phyloP scores from a whole-genome alignment of 805 yeast species.

The Schizosaccharomyces japonicus region DNA sequence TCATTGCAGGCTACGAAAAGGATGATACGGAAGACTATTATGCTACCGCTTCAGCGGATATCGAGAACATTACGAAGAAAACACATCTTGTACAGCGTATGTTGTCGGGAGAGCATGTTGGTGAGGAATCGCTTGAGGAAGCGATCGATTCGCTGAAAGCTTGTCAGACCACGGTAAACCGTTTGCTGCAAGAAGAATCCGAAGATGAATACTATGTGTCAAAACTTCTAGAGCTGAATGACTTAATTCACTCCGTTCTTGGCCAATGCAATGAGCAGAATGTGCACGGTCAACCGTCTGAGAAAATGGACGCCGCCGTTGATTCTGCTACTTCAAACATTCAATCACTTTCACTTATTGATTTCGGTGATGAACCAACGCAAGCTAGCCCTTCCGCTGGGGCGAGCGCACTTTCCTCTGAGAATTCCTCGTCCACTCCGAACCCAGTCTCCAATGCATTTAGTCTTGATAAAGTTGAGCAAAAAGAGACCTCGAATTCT shows the following conservation, averaged over 20 bases:
- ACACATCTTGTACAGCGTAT: slow-evolving; percentile 72
- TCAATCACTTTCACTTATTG: background rate
- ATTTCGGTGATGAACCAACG: background rate
- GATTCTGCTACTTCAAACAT: too few species aligned
- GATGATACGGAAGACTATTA: slow-evolving; percentile 52
- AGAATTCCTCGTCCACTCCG: background rate
- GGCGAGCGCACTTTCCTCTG: background rate
- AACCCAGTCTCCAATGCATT: background rate
- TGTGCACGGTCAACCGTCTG: too few species aligned
- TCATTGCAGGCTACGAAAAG: slow-evolving; percentile 92
- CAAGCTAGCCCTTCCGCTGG: background rate
- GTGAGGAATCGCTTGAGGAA: slow-evolving; percentile 21
- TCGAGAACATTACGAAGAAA: slow-evolving; percentile 62
- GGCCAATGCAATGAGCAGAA: too few species aligned
- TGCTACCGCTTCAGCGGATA: slow-evolving; percentile 59
- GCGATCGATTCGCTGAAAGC: slow-evolving; percentile 54
- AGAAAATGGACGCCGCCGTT: too few species aligned
- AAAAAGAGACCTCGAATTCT: background rate
- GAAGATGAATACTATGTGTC: slow-evolving; percentile 40
- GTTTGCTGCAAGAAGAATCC: slow-evolving; percentile 59
- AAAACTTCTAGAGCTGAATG: slow-evolving; percentile 46
- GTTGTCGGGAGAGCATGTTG: slow-evolving; percentile 24
- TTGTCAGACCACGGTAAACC: slow-evolving; percentile 68
- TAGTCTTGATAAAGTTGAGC: too few species aligned
- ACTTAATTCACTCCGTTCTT: slow-evolving; percentile 32